phyloP scores from a whole-genome alignment of 371 early-diverging fungal species.

The Syncephalastrum sp. region DNA sequence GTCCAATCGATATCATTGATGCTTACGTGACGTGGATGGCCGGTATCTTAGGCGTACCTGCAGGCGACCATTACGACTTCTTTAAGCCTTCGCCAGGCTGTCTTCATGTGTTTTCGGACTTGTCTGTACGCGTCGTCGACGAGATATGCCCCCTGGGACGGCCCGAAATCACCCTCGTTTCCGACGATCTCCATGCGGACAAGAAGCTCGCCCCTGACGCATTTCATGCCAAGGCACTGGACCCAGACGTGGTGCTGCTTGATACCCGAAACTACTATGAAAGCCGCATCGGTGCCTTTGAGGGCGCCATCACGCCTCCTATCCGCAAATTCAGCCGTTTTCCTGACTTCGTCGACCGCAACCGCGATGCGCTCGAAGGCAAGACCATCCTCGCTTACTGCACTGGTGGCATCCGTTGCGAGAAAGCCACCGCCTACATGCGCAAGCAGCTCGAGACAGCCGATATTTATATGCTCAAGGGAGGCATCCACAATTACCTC shows the following conservation, averaged over 20 bases:
- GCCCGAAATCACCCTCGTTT: slow-evolving; percentile 8
- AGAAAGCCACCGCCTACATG: slow-evolving; percentile 68
- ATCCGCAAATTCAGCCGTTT: slow-evolving; percentile 69
- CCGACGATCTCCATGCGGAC: slow-evolving; percentile 19
- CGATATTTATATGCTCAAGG: slow-evolving; percentile 66
- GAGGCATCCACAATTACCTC: slow-evolving; percentile 75
- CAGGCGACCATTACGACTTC: slow-evolving; percentile 33
- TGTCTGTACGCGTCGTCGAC: slow-evolving; percentile 64
- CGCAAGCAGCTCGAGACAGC: slow-evolving; percentile 44
- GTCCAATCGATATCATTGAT: slow-evolving; percentile 36
- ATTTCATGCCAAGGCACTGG: slow-evolving; percentile 23
- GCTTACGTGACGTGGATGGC: slow-evolving; percentile 50
- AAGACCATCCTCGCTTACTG: slow-evolving; percentile 70
- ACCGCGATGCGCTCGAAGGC: slow-evolving; percentile 44
- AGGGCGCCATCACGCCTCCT: slow-evolving; percentile 58
- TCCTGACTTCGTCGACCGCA: slow-evolving; percentile 58
- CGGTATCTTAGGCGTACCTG: not conserved
- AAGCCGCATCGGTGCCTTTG: slow-evolving; percentile 63
- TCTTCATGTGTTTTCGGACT: slow-evolving; percentile 58
- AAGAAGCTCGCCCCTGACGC: slow-evolving; percentile 20
- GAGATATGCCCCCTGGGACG: slow-evolving; percentile 71
- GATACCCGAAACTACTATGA: slow-evolving; percentile 78
- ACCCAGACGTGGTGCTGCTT: slow-evolving; percentile 45
- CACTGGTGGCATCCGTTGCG: slow-evolving; percentile 65
- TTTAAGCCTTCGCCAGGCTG: slow-evolving; percentile 75